Percentiles rank a stretch among this genome's conserved stretches.
phyloP scores from a whole-genome alignment of 2,329 filamentous ascomycete species.

The Penicillium sp. region DNA sequence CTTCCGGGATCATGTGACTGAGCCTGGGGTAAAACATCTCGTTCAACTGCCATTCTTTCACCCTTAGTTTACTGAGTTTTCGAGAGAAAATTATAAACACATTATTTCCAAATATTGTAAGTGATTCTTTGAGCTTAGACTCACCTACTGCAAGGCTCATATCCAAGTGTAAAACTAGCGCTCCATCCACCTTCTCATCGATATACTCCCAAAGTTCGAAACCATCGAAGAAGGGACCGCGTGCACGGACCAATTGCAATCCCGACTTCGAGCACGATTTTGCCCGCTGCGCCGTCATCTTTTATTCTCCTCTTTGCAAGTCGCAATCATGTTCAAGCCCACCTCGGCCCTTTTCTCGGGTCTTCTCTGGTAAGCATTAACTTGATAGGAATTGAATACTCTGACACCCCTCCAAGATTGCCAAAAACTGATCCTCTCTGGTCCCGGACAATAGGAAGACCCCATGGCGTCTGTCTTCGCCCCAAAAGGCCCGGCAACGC shows the following conservation, averaged over 20 bases:
- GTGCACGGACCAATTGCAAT: conserved; percentile 20
- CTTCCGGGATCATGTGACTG: conserved; percentile 20
- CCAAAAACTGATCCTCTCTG: conserved; percentile 13
- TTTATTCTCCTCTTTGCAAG: conserved; percentile 3
- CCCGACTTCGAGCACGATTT: conserved; percentile 21
- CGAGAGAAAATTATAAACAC: neutral
- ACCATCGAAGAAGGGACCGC: neutral
- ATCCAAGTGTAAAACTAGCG: too few relatives aligned
- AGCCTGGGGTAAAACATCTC: conserved; percentile 12
- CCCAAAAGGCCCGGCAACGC: conserved; percentile 84
- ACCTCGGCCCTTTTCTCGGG: conserved; percentile 71
- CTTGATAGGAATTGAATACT: neutral
- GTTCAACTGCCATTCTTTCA: neutral
- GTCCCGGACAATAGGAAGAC: conserved; percentile 64
- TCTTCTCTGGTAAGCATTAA: conserved; percentile 64
- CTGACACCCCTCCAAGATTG: too few relatives aligned
- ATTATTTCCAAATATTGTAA: too few relatives aligned
- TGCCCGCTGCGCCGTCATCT: conserved; percentile 11
- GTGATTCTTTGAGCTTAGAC: too few relatives aligned
- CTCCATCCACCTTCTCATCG: too few relatives aligned
- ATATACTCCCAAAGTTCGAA: too few relatives aligned
- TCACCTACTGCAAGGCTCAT: too few relatives aligned
- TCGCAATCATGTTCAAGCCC: conserved; percentile 68
- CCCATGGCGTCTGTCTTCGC: conserved; percentile 87
- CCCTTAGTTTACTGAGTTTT: neutral